phyloP scores from a whole-genome alignment of 2,329 filamentous ascomycete species.

The Alternaria tenuissima region DNA sequence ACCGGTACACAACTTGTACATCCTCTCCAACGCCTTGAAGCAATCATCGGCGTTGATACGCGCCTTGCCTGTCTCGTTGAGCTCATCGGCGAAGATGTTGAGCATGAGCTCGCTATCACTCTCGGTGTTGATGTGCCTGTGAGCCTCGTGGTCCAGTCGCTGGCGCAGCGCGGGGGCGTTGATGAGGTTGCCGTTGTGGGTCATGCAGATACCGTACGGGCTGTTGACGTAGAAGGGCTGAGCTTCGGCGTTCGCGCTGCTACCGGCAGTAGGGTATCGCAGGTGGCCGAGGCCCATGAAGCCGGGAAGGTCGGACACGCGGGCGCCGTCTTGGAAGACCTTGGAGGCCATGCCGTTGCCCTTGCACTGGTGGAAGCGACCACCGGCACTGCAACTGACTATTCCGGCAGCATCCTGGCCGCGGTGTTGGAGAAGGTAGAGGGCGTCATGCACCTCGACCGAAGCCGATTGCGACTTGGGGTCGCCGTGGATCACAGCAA shows the following conservation, averaged over 20 bases:
- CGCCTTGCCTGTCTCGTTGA: slow-evolving; percentile 81
- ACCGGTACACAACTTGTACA: slow-evolving; percentile 77
- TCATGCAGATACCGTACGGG: slow-evolving; percentile 82
- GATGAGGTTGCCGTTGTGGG: slow-evolving; percentile 90
- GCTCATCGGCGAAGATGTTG: slow-evolving; percentile 85
- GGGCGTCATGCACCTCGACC: slow-evolving; percentile 56
- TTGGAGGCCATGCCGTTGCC: slow-evolving; percentile 86
- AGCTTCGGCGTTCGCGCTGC: slow-evolving; percentile 81
- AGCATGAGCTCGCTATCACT: slow-evolving; percentile 88
- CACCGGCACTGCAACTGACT: slow-evolving; percentile 75
- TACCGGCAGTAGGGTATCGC: slow-evolving; percentile 89
- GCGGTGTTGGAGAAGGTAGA: slow-evolving; percentile 61
- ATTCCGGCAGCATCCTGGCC: slow-evolving; percentile 92
- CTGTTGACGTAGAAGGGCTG: slow-evolving; percentile 93
- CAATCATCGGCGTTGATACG: slow-evolving; percentile 81
- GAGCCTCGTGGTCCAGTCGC: slow-evolving; percentile 79
- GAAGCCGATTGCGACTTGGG: slow-evolving; percentile 51
- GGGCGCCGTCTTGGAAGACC: slow-evolving; percentile 82
- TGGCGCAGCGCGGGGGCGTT: slow-evolving; percentile 74
- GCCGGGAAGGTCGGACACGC: slow-evolving; percentile 77
- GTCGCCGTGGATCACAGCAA: slow-evolving; percentile 58
- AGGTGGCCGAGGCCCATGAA: slow-evolving; percentile 88
- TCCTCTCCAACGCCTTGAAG: slow-evolving; percentile 74
- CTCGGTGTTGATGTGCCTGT: slow-evolving; percentile 89
- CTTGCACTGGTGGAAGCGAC: slow-evolving; percentile 88